Evolutionary conservation across 208 protist genomes (phyloP).

Genomic region (Phytomonas francai): DNA sequence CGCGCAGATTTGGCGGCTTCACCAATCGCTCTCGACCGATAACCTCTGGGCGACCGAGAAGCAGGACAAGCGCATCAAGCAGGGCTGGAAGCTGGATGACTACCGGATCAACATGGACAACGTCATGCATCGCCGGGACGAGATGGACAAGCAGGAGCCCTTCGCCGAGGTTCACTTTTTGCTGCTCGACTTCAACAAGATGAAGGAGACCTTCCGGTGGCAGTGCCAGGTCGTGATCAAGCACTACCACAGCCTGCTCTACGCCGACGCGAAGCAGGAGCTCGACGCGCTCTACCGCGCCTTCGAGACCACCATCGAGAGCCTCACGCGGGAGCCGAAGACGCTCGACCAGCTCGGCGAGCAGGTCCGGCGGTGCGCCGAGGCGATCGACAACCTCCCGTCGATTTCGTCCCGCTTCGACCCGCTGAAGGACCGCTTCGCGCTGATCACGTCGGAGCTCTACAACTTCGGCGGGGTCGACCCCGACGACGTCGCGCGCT

Average conservation of each 20-base stretch:
- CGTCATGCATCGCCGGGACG: conserved; percentile 89
- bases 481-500: conserved; percentile 69
- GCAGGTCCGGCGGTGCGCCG: conserved; percentile 76
- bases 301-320: conserved; percentile 70
- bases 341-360: conserved; percentile 93
- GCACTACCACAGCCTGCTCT: conserved; percentile 93
- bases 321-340: conserved; percentile 81
- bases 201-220: conserved; percentile 94
- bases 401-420: conserved; percentile 86
- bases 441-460: conserved; percentile 84
- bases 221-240: conserved; percentile 95
- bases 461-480: conserved; percentile 78
- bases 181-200: conserved; percentile 92
- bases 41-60: conserved; percentile 92
- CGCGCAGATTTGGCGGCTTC: conserved; percentile 92
- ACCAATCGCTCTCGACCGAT: conserved; percentile 94
- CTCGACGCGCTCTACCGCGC: conserved; percentile 85
- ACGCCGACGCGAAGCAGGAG: conserved; percentile 89
- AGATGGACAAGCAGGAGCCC: conserved; percentile 95
- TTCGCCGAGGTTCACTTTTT: conserved; percentile 93
- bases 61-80: conserved; percentile 90
- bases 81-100: conserved; percentile 90
- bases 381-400: conserved; percentile 68
- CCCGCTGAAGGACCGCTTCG: conserved; percentile 93
- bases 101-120: conserved; percentile 94